Conservation (phyloP, 1,139 yeast species). For the Yarrowia galli region DNA sequence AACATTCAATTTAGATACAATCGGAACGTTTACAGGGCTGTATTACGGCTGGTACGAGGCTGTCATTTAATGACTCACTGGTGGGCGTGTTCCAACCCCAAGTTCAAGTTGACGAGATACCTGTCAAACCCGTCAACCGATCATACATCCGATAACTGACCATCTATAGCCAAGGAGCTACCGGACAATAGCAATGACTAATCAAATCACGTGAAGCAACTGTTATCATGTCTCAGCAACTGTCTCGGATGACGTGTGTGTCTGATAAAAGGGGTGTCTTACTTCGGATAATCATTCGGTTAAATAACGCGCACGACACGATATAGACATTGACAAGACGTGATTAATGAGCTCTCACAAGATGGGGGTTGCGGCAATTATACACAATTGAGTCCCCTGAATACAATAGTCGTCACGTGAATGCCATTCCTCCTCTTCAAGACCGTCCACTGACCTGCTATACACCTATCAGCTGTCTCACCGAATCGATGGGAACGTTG, state of each 20-base stretch:
- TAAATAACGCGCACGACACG: background rate
- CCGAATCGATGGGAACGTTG: slow-evolving; percentile 6
- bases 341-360: background rate
- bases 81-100: background rate
- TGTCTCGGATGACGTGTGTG: slow-evolving; percentile 20
- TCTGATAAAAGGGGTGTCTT: slow-evolving; percentile 16
- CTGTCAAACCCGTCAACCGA: too few species aligned
- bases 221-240: slow-evolving; percentile 12
- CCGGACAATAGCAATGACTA: background rate
- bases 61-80: slow-evolving; percentile 5
- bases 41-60: background rate
- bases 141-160: background rate
- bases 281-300: slow-evolving; percentile 18
- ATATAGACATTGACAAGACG: background rate
- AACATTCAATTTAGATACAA: slow-evolving; percentile 7
- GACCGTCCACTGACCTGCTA: background rate
- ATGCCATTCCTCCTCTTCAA: background rate
- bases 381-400: background rate
- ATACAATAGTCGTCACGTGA: background rate
- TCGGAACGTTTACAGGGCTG: slow-evolving; percentile 11
- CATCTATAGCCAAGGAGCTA: background rate
- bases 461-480: background rate
- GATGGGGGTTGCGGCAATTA: background rate
- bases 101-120: too few species aligned
- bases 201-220: slow-evolving; percentile 7